Evolutionary conservation across 495 filamentous ascomycete genomes (phyloP), one percentile per base, ranked within the genome.

Genomic region (Viridothelium virens): DNA sequence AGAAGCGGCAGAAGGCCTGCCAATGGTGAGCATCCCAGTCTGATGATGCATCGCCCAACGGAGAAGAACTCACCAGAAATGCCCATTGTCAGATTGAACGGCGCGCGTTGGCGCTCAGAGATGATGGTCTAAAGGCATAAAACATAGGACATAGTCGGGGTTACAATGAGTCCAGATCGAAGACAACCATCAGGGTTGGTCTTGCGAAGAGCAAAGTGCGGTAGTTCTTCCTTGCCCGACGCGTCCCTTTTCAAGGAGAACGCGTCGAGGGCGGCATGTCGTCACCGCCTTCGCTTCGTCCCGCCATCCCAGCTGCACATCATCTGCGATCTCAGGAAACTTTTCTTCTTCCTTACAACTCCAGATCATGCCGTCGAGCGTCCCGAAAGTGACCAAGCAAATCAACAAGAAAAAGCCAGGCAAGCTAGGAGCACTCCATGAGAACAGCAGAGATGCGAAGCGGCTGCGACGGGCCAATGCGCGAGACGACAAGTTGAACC

Each of bases 1-100:
- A 99, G 87, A 56, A 96, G 81, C 61, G 91, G 90, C 44, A 97
- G 84, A 39, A 99, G 84, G 62, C 94, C 94, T 95, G 62, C 31
- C 14, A 25, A 38, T 12, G 3, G 56, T 70, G 16, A 59, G 33
- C 31, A 76, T 16, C 37, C 10, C 36, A 69, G 31, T 11, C 12
- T 44, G 37, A 11, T 37, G 9, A 56, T 39, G 16, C 41, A 1
- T 25, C 31, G 7, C 62, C 38, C 41, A 41, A 31, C 7, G 31
- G 18, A 14, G 65, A 67, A 14, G 65, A 67, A 69, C 69, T 16
- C 46, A 79, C 78, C 78, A 56, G 74, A 74, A 53, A 80, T 79
- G 66, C 78, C 78, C 78, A 80, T 77, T n/a, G 31, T 31, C 11
- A 14, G 14, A 53, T 53, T 25, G 5, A 25, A 16, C 48, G 5